These are phyloP conservation scores for Cercospora sp. DNA, from an alignment of 2,329 filamentous ascomycete species.

Conservation along the genomic window DNA sequence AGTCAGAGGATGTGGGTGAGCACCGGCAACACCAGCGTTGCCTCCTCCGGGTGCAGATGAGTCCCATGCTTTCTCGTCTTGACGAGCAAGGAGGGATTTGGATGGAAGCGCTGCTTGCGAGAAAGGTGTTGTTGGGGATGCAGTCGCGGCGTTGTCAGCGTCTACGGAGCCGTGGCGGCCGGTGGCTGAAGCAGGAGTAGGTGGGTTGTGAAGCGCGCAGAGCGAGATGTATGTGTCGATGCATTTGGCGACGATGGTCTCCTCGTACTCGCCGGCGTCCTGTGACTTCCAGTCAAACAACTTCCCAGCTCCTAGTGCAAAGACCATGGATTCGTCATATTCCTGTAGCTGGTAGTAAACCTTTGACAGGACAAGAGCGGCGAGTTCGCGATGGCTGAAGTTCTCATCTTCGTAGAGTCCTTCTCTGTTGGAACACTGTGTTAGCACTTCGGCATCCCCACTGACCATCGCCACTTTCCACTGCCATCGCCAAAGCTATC, in stretches of 20 bases:
- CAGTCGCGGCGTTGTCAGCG: slow-evolving; percentile 57
- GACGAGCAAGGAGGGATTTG: slow-evolving; percentile 89
- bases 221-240: slow-evolving; percentile 95
- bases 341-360: slow-evolving; percentile 98
- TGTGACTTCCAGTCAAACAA: slow-evolving; percentile 79
- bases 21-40: slow-evolving; percentile 54
- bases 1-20: slow-evolving; percentile 61
- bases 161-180: slow-evolving; percentile 57
- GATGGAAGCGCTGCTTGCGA: slow-evolving; percentile 90
- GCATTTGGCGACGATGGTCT: slow-evolving; percentile 97
- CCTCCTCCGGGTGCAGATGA: slow-evolving; percentile 57
- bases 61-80: slow-evolving; percentile 64
- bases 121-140: slow-evolving; percentile 89
- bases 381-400: slow-evolving; percentile 90
- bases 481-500: background rate
- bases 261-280: slow-evolving; percentile 89
- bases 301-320: slow-evolving; percentile 90
- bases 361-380: slow-evolving; percentile 91
- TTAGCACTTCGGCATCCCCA: slow-evolving; percentile 21
- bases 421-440: slow-evolving; percentile 62
- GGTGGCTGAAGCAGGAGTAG: slow-evolving; percentile 38
- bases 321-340: slow-evolving; percentile 99
- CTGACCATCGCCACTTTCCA: background rate
- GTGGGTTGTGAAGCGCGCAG: slow-evolving; percentile 60
- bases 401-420: slow-evolving; percentile 94